These are phyloP conservation scores for Penicillium goetzii DNA, from an alignment of 495 filamentous ascomycete species.

Conservation along the genomic window DNA sequence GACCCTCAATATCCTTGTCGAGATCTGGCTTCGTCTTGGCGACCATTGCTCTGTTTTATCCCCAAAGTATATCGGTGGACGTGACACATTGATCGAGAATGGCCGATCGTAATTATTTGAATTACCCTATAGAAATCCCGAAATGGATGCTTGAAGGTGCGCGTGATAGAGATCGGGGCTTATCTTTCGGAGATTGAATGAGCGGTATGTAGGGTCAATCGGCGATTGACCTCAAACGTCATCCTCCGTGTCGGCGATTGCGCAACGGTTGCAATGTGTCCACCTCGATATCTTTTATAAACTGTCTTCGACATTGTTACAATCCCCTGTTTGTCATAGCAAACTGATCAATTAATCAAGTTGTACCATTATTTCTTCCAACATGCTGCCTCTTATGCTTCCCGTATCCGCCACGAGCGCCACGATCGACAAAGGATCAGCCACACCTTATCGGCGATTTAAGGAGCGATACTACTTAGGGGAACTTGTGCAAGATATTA, in stretches of 20 bases:
- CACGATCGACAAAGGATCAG: conserved; percentile 21
- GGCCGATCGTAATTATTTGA: not conserved
- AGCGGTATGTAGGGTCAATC: conserved; percentile 15
- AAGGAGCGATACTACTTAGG: conserved; percentile 33
- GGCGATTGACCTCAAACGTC: conserved; percentile 24
- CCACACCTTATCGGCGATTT: conserved; percentile 27
- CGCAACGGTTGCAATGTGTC: conserved; percentile 2
- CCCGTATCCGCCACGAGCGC: conserved; percentile 17
- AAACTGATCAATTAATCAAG: not conserved
- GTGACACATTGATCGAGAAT: not conserved
- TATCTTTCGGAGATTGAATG: conserved; percentile 12
- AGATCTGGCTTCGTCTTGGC: not conserved
- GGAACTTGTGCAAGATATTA: conserved; percentile 37
- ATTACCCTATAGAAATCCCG: conserved; percentile 4
- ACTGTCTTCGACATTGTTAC: not conserved
- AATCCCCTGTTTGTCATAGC: not conserved
- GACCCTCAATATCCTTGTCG: not conserved
- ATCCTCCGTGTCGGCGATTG: conserved; percentile 22
- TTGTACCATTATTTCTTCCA: conserved; percentile 7
- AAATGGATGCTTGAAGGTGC: not conserved
- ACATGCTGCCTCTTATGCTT: conserved; percentile 21
- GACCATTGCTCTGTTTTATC: not conserved
- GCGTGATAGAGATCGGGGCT: not conserved
- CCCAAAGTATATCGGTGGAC: not conserved
- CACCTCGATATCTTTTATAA: conserved; percentile 13